Evolutionary conservation across 148 eudicot genomes (phyloP), one percentile per base, ranked within the genome.

Genomic region (Fagopyrum esculentum): DNA sequence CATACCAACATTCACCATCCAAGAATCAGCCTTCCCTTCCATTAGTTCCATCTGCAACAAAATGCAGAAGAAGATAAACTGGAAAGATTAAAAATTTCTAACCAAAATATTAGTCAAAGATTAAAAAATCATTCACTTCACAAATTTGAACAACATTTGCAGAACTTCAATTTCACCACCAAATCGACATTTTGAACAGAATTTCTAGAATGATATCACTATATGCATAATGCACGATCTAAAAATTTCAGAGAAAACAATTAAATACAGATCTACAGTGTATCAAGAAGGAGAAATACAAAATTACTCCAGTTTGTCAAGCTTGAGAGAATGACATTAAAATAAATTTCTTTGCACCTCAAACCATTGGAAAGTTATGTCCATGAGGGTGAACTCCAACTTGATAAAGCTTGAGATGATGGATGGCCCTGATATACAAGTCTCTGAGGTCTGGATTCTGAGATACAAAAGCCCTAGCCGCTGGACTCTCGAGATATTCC

Each of bases 361-460:
- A 85, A 72, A 80, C 85, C 73, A 75, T 47, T 45, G 74, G 82
- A 77, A 74, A 85, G 47, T 74, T 49, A 63, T 84, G 88, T 71
- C 70, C 77, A 72, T 84, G 90, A 17, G 84, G 73, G 75, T 82
- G 90, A 72, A 50, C 78, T 48, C 84, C 92, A 57, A 86, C 83
- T 81, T 92, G 92, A 70, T 86, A 89, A 30, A 92, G 80, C 74
- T 84, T 81, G 57, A 90, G 97, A 8, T 84, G 85, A 60, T 89
- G 83, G 55, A 88, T 73, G 13, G 97, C 92, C 76, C 71, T 87
- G 9, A 79, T 79, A 73, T 84, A 77, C 59, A 89, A 48, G 8
- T 89, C 92, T 72, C 72, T 84, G 66, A 84, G 45, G 11, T 88
- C 85, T 35, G 89, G 86, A 73, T 87, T 74, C 69, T 88, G 92